Conservation (phyloP, 2,329 filamentous ascomycete genomes). For the Microsporum ferrugineum region DNA sequence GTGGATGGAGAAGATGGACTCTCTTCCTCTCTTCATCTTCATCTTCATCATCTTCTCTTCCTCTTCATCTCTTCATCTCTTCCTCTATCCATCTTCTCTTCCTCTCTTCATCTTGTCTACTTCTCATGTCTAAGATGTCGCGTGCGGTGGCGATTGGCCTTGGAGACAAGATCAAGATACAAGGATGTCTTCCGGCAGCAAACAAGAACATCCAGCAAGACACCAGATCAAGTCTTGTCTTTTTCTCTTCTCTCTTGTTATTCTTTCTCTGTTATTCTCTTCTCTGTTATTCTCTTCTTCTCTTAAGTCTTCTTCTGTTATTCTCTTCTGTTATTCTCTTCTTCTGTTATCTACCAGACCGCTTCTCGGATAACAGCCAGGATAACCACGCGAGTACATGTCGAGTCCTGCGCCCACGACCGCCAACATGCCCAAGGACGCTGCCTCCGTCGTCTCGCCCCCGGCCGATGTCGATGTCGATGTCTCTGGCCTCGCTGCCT, state of each 20-base stretch:
- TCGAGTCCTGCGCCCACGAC: not conserved
- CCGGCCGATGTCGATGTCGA: not conserved
- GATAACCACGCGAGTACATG: not conserved
- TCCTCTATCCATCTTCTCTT: not conserved
- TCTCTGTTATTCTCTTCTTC: not conserved
- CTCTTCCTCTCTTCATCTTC: not conserved
- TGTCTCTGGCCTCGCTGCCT: no score
- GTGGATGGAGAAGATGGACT: not conserved
- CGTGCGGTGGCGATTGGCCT: no score
- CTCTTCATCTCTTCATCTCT: not conserved
- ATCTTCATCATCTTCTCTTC: not conserved
- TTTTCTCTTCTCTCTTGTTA: not conserved
- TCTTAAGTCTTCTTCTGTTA: not conserved
- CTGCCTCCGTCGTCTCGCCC: not conserved
- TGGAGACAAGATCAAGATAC: no score
- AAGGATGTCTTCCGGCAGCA: no score
- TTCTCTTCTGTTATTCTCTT: not conserved
- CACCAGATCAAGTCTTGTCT: not conserved
- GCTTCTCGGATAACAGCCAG: no score
- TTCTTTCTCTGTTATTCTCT: not conserved
- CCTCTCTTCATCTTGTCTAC: not conserved
- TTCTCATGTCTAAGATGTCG: no score
- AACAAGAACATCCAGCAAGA: no score
- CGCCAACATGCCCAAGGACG: slow-evolving; percentile 3
- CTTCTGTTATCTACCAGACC: not conserved